Percentiles rank a stretch among this genome's conserved stretches.
Evolutionary conservation across 73 alveolate species (phyloP).

Genomic region (Paramecium sonneborni): DNA sequence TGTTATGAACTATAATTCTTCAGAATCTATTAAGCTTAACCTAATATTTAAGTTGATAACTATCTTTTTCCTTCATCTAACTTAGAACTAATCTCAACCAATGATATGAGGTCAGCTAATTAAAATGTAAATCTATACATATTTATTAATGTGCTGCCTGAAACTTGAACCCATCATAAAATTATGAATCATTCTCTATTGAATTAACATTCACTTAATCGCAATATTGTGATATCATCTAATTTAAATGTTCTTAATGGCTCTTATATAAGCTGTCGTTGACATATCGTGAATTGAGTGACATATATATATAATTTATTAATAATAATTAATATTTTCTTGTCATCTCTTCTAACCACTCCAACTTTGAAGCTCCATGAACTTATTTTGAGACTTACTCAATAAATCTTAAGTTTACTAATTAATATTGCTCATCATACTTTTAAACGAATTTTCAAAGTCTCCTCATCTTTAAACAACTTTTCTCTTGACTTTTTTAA

Average conservation of each 20-base stretch:
- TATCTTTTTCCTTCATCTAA: background rate
- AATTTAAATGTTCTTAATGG: background rate
- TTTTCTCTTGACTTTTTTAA: background rate
- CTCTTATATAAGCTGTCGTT: background rate
- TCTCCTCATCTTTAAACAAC: background rate
- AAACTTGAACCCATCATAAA: background rate
- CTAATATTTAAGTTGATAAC: background rate
- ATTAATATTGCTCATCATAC: background rate
- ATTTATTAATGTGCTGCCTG: background rate
- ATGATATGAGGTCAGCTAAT: conserved; percentile 3
- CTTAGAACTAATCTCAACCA: background rate
- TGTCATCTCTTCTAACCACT: background rate
- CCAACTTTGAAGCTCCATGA: background rate
- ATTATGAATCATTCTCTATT: conserved; percentile 43
- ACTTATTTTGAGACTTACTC: background rate
- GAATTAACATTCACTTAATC: conserved; percentile 73
- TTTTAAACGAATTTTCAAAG: background rate
- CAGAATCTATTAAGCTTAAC: background rate
- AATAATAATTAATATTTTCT: background rate
- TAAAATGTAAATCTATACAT: background rate
- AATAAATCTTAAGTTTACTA: background rate
- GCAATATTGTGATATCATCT: background rate
- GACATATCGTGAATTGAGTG: background rate
- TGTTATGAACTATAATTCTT: background rate
- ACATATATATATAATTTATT: background rate